These are phyloP conservation scores for Lentinula guzmanii DNA, from an alignment of 768 basidiomycete genomes.

Conservation along the genomic window DNA sequence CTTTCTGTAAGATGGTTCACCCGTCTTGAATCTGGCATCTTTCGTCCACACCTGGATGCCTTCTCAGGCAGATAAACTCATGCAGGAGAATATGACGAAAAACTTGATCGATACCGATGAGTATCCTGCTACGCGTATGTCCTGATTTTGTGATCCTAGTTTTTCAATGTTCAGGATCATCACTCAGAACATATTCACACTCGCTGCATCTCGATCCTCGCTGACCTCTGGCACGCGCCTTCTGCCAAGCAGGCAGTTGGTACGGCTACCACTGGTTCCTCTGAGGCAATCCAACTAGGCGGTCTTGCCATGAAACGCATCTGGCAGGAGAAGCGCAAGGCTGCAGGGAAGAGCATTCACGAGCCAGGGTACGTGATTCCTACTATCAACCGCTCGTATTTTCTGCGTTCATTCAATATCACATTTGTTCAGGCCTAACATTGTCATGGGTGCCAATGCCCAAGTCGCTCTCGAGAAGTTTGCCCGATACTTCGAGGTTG, in stretches of 20 bases:
- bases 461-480: constrained; percentile 72
- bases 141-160: background rate
- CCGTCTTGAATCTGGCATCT: constrained; percentile 59
- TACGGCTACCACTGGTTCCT: constrained; percentile 66
- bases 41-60: constrained; percentile 63
- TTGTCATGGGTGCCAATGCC: constrained; percentile 66
- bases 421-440: constrained; percentile 42
- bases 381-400: background rate
- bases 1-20: constrained; percentile 42
- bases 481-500: constrained; percentile 67
- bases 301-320: constrained; percentile 70
- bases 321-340: constrained; percentile 65
- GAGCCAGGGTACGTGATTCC: constrained; percentile 57
- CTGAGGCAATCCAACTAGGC: constrained; percentile 70
- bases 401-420: background rate
- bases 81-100: constrained; percentile 54
- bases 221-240: constrained; percentile 66
- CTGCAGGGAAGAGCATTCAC: constrained; percentile 64
- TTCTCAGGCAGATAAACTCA: constrained; percentile 14
- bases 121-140: constrained; percentile 58
- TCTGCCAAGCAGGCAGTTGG: constrained; percentile 58
- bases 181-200: constrained; percentile 43
- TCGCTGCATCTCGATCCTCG: constrained; percentile 47
- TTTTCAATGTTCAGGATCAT: background rate
- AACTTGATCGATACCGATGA: constrained; percentile 63